These are phyloP conservation scores for Didymella keratinophila DNA, from an alignment of 2,329 filamentous ascomycete species.

Conservation along the genomic window DNA sequence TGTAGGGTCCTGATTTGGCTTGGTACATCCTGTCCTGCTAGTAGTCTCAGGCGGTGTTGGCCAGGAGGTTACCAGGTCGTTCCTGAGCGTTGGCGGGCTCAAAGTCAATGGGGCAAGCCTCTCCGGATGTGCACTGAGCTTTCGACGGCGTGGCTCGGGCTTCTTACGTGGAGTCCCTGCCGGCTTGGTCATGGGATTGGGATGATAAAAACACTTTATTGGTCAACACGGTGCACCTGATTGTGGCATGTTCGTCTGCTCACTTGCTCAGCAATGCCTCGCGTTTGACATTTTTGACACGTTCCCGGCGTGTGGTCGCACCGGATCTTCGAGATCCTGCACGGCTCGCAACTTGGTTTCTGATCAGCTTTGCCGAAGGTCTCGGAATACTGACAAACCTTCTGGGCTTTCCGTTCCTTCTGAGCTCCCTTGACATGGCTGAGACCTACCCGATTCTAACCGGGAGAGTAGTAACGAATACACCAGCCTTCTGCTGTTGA, in stretches of 20 bases:
- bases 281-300: constrained; percentile 45
- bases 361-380: constrained; percentile 26
- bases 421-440: constrained; percentile 36
- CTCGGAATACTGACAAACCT: constrained; percentile 31
- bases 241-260: constrained; percentile 12
- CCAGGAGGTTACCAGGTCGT: constrained; percentile 37
- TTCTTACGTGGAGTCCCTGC: constrained; percentile 48
- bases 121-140: constrained; percentile 21
- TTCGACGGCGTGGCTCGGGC: constrained; percentile 42
- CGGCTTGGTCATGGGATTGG: constrained; percentile 49
- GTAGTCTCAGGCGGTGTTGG: constrained; percentile 43
- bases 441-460: constrained; percentile 7
- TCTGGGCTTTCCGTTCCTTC: constrained; percentile 48
- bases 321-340: constrained; percentile 47
- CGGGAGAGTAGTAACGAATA: constrained; percentile 4
- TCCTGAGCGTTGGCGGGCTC: constrained; percentile 42
- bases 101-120: constrained; percentile 33
- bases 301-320: constrained; percentile 42
- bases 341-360: constrained; percentile 46
- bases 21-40: constrained; percentile 27
- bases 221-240: constrained; percentile 7
- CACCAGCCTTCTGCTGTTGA: constrained; percentile 6
- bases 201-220: constrained; percentile 47
- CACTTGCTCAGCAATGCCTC: constrained; percentile 46
- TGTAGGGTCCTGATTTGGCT: constrained; percentile 32